These are phyloP conservation scores for Bryoerythrophyllum caledonicum DNA, from an alignment of 225 moss, liverwort and hornwort genomes.

Conservation along the genomic window DNA sequence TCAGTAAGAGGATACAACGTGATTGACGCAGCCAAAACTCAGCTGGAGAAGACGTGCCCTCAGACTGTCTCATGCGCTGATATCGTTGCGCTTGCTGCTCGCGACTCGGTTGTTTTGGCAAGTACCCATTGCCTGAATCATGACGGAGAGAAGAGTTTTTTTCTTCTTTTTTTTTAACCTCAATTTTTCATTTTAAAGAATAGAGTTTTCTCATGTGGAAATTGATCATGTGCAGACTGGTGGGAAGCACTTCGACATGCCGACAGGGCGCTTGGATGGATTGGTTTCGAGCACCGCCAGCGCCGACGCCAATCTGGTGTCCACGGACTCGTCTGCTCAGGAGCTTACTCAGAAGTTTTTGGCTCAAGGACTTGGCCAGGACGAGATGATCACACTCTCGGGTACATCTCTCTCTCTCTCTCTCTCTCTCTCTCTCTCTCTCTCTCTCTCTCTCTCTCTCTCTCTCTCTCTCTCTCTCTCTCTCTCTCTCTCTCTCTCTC, in stretches of 20 bases:
- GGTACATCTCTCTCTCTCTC: slow-evolving; percentile 9
- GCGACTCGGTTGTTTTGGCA: slow-evolving; percentile 51
- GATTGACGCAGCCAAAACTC: slow-evolving; percentile 57
- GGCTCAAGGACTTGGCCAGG: slow-evolving; percentile 55
- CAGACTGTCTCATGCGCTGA: slow-evolving; percentile 79
- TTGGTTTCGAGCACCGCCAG: slow-evolving; percentile 31
- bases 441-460: too few relatives aligned
- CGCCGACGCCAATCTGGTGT: slow-evolving; percentile 43
- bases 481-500: slow-evolving; percentile 23
- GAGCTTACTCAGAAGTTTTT: slow-evolving; percentile 51
- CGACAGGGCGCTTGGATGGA: slow-evolving; percentile 61
- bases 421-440: too few relatives aligned
- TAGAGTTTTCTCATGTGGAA: too few relatives aligned
- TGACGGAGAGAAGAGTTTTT: too few relatives aligned
- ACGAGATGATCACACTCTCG: slow-evolving; percentile 70
- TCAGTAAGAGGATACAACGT: slow-evolving; percentile 49
- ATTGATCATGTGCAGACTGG: slow-evolving; percentile 53
- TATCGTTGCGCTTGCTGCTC: slow-evolving; percentile 66
- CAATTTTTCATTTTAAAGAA: too few relatives aligned
- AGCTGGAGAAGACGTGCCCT: slow-evolving; percentile 52
- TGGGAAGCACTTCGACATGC: slow-evolving; percentile 43
- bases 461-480: too few relatives aligned
- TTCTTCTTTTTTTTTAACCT: too few relatives aligned
- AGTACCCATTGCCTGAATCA: background rate
- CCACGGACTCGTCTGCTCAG: slow-evolving; percentile 39